phyloP scores from a whole-genome alignment of 352 stramenopile genomes.

The Phytophthora quininea region DNA sequence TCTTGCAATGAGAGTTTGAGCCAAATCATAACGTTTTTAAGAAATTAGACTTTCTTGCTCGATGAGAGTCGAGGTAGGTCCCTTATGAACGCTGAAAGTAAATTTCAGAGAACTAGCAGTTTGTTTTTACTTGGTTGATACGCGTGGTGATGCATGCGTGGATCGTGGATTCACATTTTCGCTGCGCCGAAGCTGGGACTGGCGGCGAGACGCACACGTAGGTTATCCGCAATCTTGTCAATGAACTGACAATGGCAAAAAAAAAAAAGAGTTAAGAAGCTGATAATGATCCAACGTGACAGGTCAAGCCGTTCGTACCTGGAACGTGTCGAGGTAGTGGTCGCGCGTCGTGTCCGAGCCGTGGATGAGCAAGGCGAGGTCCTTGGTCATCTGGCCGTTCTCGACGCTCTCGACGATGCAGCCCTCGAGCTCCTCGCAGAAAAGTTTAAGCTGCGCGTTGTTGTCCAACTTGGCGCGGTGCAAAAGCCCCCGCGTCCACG shows the following conservation, averaged over 20 bases:
- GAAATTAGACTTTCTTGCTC: too few relatives aligned
- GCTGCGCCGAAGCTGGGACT: slow-evolving; percentile 46
- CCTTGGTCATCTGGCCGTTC: slow-evolving; percentile 87
- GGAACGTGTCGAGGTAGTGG: slow-evolving; percentile 85
- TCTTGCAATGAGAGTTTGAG: too few relatives aligned
- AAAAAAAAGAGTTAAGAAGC: slow-evolving; percentile 1
- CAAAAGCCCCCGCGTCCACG: slow-evolving; percentile 84
- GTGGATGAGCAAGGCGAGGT: slow-evolving; percentile 85
- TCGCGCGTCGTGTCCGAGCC: slow-evolving; percentile 72
- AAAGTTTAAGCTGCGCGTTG: slow-evolving; percentile 77
- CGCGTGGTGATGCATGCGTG: too few relatives aligned
- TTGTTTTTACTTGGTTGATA: too few relatives aligned
- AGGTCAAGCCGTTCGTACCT: slow-evolving; percentile 14
- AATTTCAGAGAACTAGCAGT: too few relatives aligned
- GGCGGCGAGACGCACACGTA: slow-evolving; percentile 39
- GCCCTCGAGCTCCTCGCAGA: slow-evolving; percentile 77
- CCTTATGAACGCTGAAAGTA: too few relatives aligned
- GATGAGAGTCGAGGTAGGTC: too few relatives aligned
- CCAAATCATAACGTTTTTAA: too few relatives aligned
- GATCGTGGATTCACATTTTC: slow-evolving; percentile 9
- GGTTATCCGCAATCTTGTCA: slow-evolving; percentile 57
- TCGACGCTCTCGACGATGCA: slow-evolving; percentile 87
- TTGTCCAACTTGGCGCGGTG: slow-evolving; percentile 87
- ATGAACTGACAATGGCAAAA: slow-evolving; percentile 42
- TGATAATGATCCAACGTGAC: too few relatives aligned